Base-by-base conservation (phyloP, 2,329 filamentous ascomycete genomes). In the Xylariaceae sp. region DNA sequence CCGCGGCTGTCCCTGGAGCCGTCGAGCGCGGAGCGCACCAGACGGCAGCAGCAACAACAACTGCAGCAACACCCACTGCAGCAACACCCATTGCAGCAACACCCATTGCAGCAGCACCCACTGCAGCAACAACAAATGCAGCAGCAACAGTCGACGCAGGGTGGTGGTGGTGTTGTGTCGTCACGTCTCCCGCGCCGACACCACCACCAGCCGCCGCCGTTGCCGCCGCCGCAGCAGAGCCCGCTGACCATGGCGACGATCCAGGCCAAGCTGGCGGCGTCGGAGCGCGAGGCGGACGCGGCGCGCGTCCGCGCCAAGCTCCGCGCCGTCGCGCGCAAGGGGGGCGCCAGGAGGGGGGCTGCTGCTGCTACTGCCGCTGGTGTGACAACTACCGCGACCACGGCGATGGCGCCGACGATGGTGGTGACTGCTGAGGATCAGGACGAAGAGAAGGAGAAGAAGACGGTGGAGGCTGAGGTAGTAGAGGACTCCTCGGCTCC, bases 251-350 rank as follows among this genome's bases (percentile, higher is more conserved):
- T 78, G 67, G 71, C 73, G 7, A 68, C 62, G 21, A 80, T 80
- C 40, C 70, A 73, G 0, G 74, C 75, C 18, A 80, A 80, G 53
- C 62, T 80, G 0, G 77, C 75, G 1, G 76, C 77, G 2, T 74
- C 75, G 1, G 77, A 80, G 43, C 65, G 72, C 13, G 75, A 80
- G 33, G 77, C 77, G 4, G 75, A 80, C 42, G 76, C 76, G 1
- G 75, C 75, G 1, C 65, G 76, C 16, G 74, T 80, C 0, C 61
- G 75, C 3, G 77, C 77, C 3, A 80, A 80, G 51, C 63, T 80
- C 19, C 70, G 67, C 45, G 75, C 76, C 1, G 70, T 70, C 3
- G n/a, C n/a, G n/a, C 57, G 65, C 13, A 44, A 38, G 39, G 40
- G 45, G 24, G 27, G 51, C 21, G 28, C 56, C 10, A 56, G 54